Evolutionary conservation across 1,284 basidiomycete genomes (phyloP), one percentile per base, ranked within the genome.

Genomic region (Marasmius tenuissimus): DNA sequence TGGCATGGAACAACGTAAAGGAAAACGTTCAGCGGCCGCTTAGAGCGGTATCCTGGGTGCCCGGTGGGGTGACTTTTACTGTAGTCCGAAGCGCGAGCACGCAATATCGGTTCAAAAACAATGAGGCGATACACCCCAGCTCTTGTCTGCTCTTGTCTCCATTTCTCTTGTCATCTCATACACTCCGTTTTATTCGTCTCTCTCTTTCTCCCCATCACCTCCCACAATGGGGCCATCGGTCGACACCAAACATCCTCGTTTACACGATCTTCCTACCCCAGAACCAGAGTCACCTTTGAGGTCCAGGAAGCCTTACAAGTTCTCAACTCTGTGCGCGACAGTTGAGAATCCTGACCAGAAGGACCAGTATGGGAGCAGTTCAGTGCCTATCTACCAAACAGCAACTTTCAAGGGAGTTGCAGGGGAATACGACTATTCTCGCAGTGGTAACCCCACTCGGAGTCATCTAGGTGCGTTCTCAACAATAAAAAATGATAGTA

Each of bases 401-500:
- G 90, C 97, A 20, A 99, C 97, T 0, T 99, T 99, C 87, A 99
- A 99, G 79, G 97, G 97, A 56, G 81, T 97, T 58, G 85, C 85
- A 27, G 93, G 93, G 57, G 84, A 91, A 69, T 98, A 95, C 73
- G 97, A 99, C 77, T 99, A 99, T 77, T 86, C 93, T 16, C 85
- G 97, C 63, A 95, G 92, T 68, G 97, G 97, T 35, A 99, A 99
- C 76, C 97, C 97, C 0, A 99, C 97, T 3, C 85, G 97, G 69
- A 96, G 88, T 66, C 95, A 97, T 78, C 85, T 98, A 64, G 92
- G 95, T 96, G 69, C 70, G 88, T 78, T 47, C 8, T 47, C 5
- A 2, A 45, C 34, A 38, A 49, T 34, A 38, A 56, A 22, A 12
- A 51, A 22, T 12, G 27, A 53, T 37, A 37, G 7, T n/a, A 5